Evolutionary conservation across 441 rosid species (phyloP).

Genomic region (Bruguiera hainesii): DNA sequence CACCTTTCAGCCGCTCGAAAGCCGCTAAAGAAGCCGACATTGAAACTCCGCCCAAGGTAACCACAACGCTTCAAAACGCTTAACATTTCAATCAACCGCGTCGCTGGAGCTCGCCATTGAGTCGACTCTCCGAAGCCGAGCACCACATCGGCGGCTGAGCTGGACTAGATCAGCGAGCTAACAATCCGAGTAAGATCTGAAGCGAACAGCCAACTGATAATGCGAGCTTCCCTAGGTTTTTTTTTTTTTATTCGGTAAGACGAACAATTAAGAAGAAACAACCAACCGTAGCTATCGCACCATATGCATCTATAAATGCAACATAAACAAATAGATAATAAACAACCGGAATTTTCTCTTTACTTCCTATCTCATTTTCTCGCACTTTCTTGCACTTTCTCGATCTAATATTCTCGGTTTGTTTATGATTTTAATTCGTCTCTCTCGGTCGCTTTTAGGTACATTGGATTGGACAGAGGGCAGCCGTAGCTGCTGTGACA

Average conservation of each 20-base stretch:
- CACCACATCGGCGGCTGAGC: background rate
- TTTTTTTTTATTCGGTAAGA: conserved; percentile 17
- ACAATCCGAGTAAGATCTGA: conserved; percentile 36
- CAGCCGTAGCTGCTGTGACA: conserved; percentile 31
- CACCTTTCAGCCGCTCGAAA: conserved; percentile 79
- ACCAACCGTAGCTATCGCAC: conserved; percentile 30
- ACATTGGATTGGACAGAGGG: conserved; percentile 41
- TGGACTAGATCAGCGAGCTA: conserved; percentile 23
- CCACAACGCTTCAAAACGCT: conserved; percentile 12
- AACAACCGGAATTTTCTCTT: background rate
- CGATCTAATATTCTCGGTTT: background rate
- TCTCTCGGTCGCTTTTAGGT: conserved; percentile 10
- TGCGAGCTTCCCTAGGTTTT: conserved; percentile 27
- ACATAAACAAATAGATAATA: background rate
- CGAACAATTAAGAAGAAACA: conserved; percentile 23
- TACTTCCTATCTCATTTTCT: conserved; percentile 11
- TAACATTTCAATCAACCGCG: conserved; percentile 31
- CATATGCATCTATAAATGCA: conserved; percentile 2
- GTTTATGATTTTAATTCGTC: no score
- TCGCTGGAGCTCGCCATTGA: conserved; percentile 23
- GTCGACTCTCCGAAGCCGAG: conserved; percentile 23
- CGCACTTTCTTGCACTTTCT: conserved; percentile 23
- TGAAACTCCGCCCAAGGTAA: conserved; percentile 21
- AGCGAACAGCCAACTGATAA: background rate
- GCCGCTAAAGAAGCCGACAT: conserved; percentile 87